Base-by-base conservation (phyloP, 768 basidiomycete species). In the Hygrophorus russula region DNA sequence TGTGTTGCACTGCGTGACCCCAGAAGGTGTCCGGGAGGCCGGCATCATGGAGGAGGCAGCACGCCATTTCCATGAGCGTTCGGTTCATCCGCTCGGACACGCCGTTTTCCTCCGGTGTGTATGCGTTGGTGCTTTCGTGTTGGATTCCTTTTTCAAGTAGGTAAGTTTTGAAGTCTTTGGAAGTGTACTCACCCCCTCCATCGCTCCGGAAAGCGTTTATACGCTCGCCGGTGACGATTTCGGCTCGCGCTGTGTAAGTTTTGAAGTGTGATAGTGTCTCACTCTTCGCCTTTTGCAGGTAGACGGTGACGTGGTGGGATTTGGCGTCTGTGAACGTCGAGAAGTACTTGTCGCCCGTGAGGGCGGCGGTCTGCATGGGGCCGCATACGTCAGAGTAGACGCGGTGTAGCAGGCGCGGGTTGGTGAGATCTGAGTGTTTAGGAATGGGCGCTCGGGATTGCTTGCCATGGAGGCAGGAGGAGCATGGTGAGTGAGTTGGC, bases 21-120 rank as follows among this genome's bases (percentile, higher is more conserved):
- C 24, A 24, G 24, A 24, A 24, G 4, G 7, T 24, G 24, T 47
- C 35, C 2, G 58, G 61, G 0, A 64, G 13, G 1, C 19, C 13
- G 5, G 33, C 45, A 3, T 56, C 15, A 5, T 49, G 27, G 0
- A 61, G 51, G 48, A 61, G 50, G 0, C 57, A 45, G 0, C 55
- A 47, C 0, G 50, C 48, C 2, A 46, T 33, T 29, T 59, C 53
- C 8, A 54, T 27, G 2, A 59, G 28, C 1, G 52, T 55, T 1
- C 48, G 46, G 39, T 63, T 63, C 1, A 54, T 45, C 2, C 49
- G 50, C 47, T 64, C 57, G 0, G 59, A 55, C 1, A 61, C 47
- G 6, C 62, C 58, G 19, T 64, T 63, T 29, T 62, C 57, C 20
- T 55, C 38, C 1, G 60, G 58, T 2, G 59, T 54, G 38, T 60